These are phyloP conservation scores for Verticillium nubilum DNA, from an alignment of 2,329 filamentous ascomycete genomes.

Conservation along the genomic window DNA sequence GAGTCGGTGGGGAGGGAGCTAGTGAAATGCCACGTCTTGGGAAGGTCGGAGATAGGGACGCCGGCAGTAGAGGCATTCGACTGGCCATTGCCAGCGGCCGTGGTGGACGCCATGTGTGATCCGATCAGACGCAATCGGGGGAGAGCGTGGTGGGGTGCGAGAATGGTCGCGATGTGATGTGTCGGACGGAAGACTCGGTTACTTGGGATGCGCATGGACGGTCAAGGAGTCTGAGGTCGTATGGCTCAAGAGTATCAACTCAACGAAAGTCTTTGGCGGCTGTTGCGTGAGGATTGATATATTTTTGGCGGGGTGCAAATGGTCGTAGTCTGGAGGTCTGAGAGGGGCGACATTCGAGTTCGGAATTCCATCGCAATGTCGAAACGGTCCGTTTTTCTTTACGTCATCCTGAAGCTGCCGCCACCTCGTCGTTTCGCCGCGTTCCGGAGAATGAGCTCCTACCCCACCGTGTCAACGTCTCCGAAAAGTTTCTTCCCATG, in stretches of 20 bases:
- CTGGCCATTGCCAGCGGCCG: not conserved
- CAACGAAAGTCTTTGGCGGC: too few species aligned
- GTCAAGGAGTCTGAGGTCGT: not conserved
- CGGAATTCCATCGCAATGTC: not conserved
- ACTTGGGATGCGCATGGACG: not conserved
- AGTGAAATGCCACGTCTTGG: constrained; percentile 62
- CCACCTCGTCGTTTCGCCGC: not conserved
- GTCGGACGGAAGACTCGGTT: not conserved
- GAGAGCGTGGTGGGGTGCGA: not conserved
- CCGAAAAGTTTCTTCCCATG: too few species aligned
- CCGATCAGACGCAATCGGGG: not conserved
- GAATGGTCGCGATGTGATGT: not conserved
- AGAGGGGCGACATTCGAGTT: not conserved
- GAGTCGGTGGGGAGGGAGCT: constrained; percentile 70
- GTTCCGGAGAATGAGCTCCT: not conserved
- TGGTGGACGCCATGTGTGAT: not conserved
- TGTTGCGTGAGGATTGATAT: too few species aligned
- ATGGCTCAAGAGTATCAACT: too few species aligned
- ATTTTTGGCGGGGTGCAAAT: not conserved
- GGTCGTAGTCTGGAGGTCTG: not conserved
- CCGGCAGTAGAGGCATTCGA: constrained; percentile 2
- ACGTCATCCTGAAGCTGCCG: not conserved
- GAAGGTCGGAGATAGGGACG: constrained; percentile 46
- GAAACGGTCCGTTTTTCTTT: not conserved
- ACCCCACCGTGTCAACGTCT: too few species aligned